Base-by-base conservation (phyloP, 2,329 filamentous ascomycete genomes). In the Helicocarpus griseus region DNA sequence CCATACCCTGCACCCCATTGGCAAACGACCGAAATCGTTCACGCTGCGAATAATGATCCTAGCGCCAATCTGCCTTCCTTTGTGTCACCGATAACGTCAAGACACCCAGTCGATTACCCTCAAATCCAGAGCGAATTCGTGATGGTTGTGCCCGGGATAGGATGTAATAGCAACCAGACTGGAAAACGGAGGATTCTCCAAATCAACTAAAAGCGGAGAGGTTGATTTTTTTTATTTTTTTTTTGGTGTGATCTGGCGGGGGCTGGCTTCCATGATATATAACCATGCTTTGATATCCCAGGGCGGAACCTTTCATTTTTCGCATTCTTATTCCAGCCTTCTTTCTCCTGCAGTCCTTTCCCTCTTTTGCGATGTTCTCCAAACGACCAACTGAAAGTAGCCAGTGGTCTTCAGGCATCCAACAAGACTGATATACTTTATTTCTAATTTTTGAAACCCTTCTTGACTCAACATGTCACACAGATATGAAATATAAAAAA, bases 121-220 rank as follows among this genome's bases (percentile, higher is more conserved):
- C 45, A 47, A 24, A 28, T 50, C n/a, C 48, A 50, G 21, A 43
- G 39, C 11, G 48, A 50, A 24, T 29, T 28, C 13, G 38, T 41
- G 21, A 38, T 44, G 28, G 24, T 50, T 35, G 22, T 44, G 5
- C 48, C 48, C 5, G 33, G 48, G 24, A 35, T 31, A 22, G 45
- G 31, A 14, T 31, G n/a, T 33, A 39, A 44, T 31, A 50, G 44
- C 19, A 38, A 39, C 13, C 48, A 50, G 39, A 21, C 19, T 31
- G 43, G 38, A 26, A 22, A 28, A 35, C 28, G 48, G 17, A 33
- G 48, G 19, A 36, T 50, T 24, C 29, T 50, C 24, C 38, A 50
- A 28, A 44, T 19, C 44, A 44, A 41, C 22, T 49, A 49, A 49
- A 8, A 8, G 19, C 11, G 11, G 14, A 5, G 21, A 26, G 31